Evolutionary conservation across 2,329 filamentous ascomycete species (phyloP).

Genomic region (Hawksworthiomyces lignivorus): DNA sequence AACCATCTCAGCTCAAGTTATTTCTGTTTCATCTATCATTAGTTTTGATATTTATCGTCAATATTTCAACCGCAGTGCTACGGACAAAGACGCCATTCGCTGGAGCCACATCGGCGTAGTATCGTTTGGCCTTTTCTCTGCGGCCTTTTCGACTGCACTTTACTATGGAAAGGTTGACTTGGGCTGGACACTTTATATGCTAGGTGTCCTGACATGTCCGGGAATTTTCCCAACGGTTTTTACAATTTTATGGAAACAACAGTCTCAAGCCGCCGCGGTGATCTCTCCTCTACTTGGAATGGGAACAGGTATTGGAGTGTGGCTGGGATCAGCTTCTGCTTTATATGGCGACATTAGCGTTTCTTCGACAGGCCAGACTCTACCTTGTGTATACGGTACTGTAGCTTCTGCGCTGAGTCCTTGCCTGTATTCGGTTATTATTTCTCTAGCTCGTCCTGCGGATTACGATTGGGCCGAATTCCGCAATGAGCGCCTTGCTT

Average conservation of each 20-base stretch:
- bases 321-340: conserved; percentile 40
- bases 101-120: conserved; percentile 46
- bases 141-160: conserved; percentile 42
- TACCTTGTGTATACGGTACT: conserved; percentile 47
- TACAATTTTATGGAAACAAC: conserved; percentile 43
- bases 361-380: conserved; percentile 36
- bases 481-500: conserved; percentile 32
- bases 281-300: conserved; percentile 42
- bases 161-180: conserved; percentile 47
- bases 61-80: conserved; percentile 38
- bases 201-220: conserved; percentile 44
- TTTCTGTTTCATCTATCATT: conserved; percentile 45
- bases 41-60: conserved; percentile 46
- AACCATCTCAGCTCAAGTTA: conserved; percentile 43
- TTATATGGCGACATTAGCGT: conserved; percentile 41
- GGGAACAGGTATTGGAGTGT: conserved; percentile 42
- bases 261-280: conserved; percentile 41
- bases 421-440: conserved; percentile 9
- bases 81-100: conserved; percentile 40
- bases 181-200: conserved; percentile 47
- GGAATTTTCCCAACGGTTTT: conserved; percentile 47
- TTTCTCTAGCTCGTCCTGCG: conserved; percentile 10
- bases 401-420: conserved; percentile 32
- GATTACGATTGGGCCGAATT: conserved; percentile 22
- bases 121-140: conserved; percentile 42